Conservation (phyloP, 2,329 filamentous ascomycete species). For the Canariomyces notabilis region DNA sequence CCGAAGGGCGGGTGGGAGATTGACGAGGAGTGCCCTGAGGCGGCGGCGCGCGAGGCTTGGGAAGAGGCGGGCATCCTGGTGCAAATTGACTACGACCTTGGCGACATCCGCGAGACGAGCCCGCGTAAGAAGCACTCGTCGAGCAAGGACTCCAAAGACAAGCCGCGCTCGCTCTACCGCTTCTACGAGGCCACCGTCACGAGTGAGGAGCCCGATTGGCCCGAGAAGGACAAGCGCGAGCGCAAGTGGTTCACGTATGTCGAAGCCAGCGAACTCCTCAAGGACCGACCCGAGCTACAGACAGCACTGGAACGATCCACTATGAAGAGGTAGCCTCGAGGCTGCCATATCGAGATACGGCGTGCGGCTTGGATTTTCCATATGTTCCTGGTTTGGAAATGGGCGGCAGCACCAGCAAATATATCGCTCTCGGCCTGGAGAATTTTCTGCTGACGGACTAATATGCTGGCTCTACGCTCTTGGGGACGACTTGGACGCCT, state of each 20-base stretch:
- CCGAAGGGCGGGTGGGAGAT: conserved; percentile 98
- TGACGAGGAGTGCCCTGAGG: conserved; percentile 81
- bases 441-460: neutral
- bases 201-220: conserved; percentile 82
- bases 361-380: neutral
- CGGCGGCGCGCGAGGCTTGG: conserved; percentile 90
- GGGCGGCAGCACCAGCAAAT: neutral
- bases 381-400: neutral
- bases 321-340: conserved; percentile 46
- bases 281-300: conserved; percentile 76
- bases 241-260: conserved; percentile 84
- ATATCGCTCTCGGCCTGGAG: neutral
- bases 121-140: conserved; percentile 60
- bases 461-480: neutral
- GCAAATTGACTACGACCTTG: conserved; percentile 78
- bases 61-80: conserved; percentile 93
- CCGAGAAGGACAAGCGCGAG: conserved; percentile 86
- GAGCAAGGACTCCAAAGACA: conserved; percentile 40
- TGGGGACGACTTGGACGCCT: neutral
- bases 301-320: conserved; percentile 82
- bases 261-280: conserved; percentile 73
- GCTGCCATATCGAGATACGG: conserved; percentile 15
- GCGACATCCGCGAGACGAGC: conserved; percentile 78
- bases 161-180: conserved; percentile 63
- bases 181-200: conserved; percentile 88